phyloP scores from a whole-genome alignment of 352 stramenopile species.

The Phytophthora sansomeana region DNA sequence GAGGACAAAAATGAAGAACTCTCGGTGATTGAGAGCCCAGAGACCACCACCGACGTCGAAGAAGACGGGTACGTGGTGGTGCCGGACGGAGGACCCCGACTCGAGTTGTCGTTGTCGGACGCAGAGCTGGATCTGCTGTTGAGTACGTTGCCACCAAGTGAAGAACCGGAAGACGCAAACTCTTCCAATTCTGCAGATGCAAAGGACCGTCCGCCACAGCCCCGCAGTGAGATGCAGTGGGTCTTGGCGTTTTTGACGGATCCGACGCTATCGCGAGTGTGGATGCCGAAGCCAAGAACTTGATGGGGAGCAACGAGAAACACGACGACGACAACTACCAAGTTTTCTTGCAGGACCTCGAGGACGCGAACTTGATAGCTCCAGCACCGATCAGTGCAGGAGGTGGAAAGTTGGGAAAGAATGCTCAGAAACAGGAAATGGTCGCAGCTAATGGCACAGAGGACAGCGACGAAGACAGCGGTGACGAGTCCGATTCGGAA shows the following conservation, averaged over 20 bases:
- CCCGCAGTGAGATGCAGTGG: constrained; percentile 75
- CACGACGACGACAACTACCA: constrained; percentile 80
- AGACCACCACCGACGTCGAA: constrained; percentile 1
- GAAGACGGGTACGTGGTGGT: constrained; percentile 19
- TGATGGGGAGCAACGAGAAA: constrained; percentile 47
- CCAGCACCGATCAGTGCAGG: constrained; percentile 20
- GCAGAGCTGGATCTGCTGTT: constrained; percentile 66
- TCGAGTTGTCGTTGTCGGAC: constrained; percentile 69
- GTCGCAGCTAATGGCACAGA: constrained; percentile 5
- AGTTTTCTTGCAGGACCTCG: constrained; percentile 67
- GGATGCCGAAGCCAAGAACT: constrained; percentile 65
- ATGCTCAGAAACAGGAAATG: constrained; percentile 7
- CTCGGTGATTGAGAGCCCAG: background rate
- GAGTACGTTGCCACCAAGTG: constrained; percentile 40
- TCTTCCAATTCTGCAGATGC: constrained; percentile 16
- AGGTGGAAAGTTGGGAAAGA: background rate
- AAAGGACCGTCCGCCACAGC: constrained; percentile 9
- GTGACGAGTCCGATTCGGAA: constrained; percentile 34
- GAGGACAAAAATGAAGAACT: constrained; percentile 4
- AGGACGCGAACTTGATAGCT: constrained; percentile 55
- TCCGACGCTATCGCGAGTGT: constrained; percentile 50
- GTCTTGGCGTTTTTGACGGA: constrained; percentile 70
- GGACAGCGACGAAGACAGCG: constrained; percentile 24
- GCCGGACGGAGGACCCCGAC: constrained; percentile 32
- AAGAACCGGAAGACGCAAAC: background rate